These are phyloP conservation scores for Malania oleifera DNA, from an alignment of 164 flowering plant species.

Conservation along the genomic window DNA sequence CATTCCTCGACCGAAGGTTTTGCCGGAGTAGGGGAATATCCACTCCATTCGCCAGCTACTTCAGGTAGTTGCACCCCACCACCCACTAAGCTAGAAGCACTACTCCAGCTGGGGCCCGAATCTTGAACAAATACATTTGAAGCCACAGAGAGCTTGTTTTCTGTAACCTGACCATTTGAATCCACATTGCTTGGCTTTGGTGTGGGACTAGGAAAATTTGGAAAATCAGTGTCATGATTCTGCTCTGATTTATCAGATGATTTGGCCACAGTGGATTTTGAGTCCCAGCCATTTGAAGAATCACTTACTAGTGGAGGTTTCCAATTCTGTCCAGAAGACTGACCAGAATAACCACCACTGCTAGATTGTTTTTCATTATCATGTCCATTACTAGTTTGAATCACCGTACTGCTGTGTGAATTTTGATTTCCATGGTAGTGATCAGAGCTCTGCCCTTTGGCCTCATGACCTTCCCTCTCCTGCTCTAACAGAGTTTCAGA, in stretches of 20 bases:
- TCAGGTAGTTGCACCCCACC: constrained; percentile 20
- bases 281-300: constrained; percentile 21
- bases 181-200: constrained; percentile 17
- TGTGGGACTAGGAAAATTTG: constrained; percentile 23
- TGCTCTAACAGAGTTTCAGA: constrained; percentile 12
- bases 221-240: constrained; percentile 13
- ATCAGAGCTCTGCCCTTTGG: constrained; percentile 14
- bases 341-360: constrained; percentile 13
- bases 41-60: not conserved
- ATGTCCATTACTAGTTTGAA: constrained; percentile 8
- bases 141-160: constrained; percentile 17
- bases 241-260: constrained; percentile 21
- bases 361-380: constrained; percentile 18
- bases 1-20: constrained; percentile 2
- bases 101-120: constrained; percentile 37
- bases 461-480: constrained; percentile 13
- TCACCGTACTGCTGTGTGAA: constrained; percentile 6
- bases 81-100: constrained; percentile 31
- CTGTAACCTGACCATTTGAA: constrained; percentile 18
- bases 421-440: constrained; percentile 11
- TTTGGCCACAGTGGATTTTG: constrained; percentile 15
- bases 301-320: constrained; percentile 14
- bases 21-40: not conserved
- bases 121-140: constrained; percentile 26
- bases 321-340: constrained; percentile 33